A percentile compares a stretch with the other conserved stretches of the same genome.
phyloP scores from a whole-genome alignment of 2,329 filamentous ascomycete species.

The Plenodomus tracheiphilus region DNA sequence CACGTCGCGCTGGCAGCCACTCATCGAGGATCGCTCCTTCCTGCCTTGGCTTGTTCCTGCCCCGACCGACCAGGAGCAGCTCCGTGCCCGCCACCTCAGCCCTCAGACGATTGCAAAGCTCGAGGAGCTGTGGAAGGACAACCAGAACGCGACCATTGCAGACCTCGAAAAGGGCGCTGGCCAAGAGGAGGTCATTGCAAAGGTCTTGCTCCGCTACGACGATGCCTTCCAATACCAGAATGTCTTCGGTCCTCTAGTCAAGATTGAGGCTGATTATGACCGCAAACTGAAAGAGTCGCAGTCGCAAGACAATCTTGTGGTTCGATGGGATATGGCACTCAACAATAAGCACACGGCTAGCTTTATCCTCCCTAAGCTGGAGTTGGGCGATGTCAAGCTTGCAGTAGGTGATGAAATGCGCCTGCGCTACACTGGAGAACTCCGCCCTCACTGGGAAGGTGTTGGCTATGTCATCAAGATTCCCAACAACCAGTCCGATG shows the following conservation, averaged over 20 bases:
- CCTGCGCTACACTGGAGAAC: constrained; percentile 91
- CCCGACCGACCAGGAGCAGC: constrained; percentile 91
- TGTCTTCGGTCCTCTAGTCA: constrained; percentile 95
- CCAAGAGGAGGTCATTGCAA: constrained; percentile 92
- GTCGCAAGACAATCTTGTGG: constrained; percentile 91
- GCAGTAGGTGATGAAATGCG: constrained; percentile 99
- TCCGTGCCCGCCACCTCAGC: constrained; percentile 89
- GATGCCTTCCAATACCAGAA: constrained; percentile 99
- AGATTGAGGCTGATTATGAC: constrained; percentile 99
- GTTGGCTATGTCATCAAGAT: constrained; percentile 99
- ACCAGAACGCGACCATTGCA: constrained; percentile 81
- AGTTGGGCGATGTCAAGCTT: constrained; percentile 95
- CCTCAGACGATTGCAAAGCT: constrained; percentile 94
- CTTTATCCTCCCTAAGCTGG: constrained; percentile 94
- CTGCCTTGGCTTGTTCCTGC: constrained; percentile 88
- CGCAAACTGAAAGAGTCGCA: constrained; percentile 98
- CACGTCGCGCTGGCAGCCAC: constrained; percentile 93
- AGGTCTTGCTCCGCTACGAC: constrained; percentile 90
- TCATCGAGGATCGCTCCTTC: constrained; percentile 96
- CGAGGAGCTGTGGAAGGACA: constrained; percentile 98
- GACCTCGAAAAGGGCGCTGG: constrained; percentile 90
- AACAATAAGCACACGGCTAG: constrained; percentile 98
- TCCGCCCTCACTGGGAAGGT: constrained; percentile 91
- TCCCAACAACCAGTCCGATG: constrained; percentile 97
- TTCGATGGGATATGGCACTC: constrained; percentile 91